Evolutionary conservation across 164 flowering plant species (phyloP).

Genomic region (Kingdonia uniflora): DNA sequence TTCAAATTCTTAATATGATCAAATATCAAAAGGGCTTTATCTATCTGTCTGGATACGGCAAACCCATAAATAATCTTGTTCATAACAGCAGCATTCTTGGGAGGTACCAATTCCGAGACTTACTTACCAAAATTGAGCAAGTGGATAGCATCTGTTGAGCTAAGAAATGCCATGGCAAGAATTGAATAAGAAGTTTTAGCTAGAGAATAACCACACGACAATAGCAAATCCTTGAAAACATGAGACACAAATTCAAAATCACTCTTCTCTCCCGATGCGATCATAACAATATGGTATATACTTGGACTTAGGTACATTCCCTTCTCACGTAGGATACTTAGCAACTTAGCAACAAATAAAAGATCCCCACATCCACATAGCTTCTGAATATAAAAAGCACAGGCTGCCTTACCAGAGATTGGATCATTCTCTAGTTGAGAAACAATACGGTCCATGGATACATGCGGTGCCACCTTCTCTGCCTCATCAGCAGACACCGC

Average conservation of each 20-base stretch:
- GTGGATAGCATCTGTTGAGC: slow-evolving; percentile 20
- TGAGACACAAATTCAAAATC: slow-evolving; percentile 33
- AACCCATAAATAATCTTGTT: slow-evolving; percentile 65
- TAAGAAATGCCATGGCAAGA: slow-evolving; percentile 53
- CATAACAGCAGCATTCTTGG: slow-evolving; percentile 27
- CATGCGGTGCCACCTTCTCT: slow-evolving; percentile 20
- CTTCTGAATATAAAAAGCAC: slow-evolving; percentile 25
- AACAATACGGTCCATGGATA: slow-evolving; percentile 25
- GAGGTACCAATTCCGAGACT: slow-evolving; percentile 35
- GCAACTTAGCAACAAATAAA: slow-evolving; percentile 26
- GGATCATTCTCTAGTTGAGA: slow-evolving; percentile 27
- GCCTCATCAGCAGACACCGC: slow-evolving; percentile 12
- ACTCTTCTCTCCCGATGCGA: slow-evolving; percentile 30
- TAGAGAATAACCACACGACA: slow-evolving; percentile 14
- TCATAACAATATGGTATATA: slow-evolving; percentile 36
- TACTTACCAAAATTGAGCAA: slow-evolving; percentile 40
- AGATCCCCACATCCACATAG: slow-evolving; percentile 38
- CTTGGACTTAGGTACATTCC: slow-evolving; percentile 26
- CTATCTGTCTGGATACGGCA: slow-evolving; percentile 42
- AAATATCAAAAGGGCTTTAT: slow-evolving; percentile 67
- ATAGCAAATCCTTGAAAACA: slow-evolving; percentile 44
- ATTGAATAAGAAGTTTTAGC: slow-evolving; percentile 29
- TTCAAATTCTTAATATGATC: slow-evolving; percentile 40
- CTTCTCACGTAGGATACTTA: slow-evolving; percentile 27
- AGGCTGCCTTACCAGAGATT: slow-evolving; percentile 16